Evolutionary conservation across 371 early-diverging fungal genomes (phyloP).

Genomic region (Mucor circinelloides): DNA sequence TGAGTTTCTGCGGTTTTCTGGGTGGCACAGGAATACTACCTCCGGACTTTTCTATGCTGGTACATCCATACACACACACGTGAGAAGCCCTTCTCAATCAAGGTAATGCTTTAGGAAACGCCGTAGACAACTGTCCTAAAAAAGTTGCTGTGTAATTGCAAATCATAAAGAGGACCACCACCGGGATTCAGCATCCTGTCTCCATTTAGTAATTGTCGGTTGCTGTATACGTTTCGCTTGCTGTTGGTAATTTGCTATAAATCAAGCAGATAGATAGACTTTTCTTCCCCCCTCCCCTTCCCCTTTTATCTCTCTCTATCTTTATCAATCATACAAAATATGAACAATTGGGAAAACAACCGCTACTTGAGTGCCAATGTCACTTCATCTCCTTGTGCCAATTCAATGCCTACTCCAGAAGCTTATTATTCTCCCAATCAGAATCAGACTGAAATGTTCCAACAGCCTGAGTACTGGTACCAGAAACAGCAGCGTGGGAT

Average conservation of each 20-base stretch:
- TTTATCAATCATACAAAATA: background rate
- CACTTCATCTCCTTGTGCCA: background rate
- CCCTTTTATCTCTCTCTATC: background rate
- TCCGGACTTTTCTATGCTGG: background rate
- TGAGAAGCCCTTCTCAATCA: background rate
- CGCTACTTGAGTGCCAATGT: background rate
- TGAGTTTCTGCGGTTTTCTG: background rate
- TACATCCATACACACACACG: background rate
- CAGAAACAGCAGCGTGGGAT: background rate
- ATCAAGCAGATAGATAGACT: background rate
- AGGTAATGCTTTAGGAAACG: conserved; percentile 2
- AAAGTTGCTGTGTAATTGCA: background rate
- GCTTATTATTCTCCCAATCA: background rate
- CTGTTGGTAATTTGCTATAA: background rate
- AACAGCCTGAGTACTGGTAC: background rate
- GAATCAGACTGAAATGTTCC: background rate
- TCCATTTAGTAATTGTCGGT: background rate
- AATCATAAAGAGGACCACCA: background rate
- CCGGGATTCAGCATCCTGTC: background rate
- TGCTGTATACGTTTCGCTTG: background rate
- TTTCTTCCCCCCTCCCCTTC: background rate
- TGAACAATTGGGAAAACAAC: background rate
- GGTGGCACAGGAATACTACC: background rate
- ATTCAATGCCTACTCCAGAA: background rate
- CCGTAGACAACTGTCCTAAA: background rate